Percentiles rank a stretch among this genome's conserved stretches.
These are phyloP conservation scores for Eucalyptus erythrocorys DNA, from an alignment of 345 rosid genomes.

Conservation along the genomic window DNA sequence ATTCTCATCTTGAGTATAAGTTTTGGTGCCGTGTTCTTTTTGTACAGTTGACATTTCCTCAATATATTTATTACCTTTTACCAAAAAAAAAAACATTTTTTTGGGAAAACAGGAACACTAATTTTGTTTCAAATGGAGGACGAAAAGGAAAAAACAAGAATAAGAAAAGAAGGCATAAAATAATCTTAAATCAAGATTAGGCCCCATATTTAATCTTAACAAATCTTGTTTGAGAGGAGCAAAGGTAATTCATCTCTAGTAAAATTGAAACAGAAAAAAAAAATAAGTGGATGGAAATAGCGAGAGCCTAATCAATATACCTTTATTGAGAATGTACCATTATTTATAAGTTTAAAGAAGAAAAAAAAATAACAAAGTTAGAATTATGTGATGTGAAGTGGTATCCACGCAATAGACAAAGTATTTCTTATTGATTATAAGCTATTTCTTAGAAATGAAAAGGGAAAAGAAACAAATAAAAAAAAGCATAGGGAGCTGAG, in stretches of 20 bases:
- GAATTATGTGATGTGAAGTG: not conserved
- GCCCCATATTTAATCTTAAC: not conserved
- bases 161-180: not conserved
- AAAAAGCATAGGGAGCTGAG: not conserved
- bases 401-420: not conserved
- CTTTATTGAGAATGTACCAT: not conserved
- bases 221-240: not conserved
- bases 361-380: not conserved
- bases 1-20: too few relatives aligned
- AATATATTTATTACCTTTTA: too few relatives aligned
- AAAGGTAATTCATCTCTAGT: not conserved
- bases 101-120: not conserved
- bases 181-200: not conserved
- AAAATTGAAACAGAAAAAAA: too few relatives aligned
- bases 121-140: not conserved
- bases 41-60: too few relatives aligned
- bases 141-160: too few relatives aligned
- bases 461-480: not conserved
- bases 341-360: not conserved
- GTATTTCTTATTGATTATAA: not conserved
- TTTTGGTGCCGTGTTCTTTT: too few relatives aligned
- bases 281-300: not conserved
- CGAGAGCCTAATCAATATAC: accelerated
- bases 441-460: not conserved
- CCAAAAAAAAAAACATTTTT: too few relatives aligned